Conservation (phyloP, 108 stramenopile genomes). For the Conticribra weissflogii region DNA sequence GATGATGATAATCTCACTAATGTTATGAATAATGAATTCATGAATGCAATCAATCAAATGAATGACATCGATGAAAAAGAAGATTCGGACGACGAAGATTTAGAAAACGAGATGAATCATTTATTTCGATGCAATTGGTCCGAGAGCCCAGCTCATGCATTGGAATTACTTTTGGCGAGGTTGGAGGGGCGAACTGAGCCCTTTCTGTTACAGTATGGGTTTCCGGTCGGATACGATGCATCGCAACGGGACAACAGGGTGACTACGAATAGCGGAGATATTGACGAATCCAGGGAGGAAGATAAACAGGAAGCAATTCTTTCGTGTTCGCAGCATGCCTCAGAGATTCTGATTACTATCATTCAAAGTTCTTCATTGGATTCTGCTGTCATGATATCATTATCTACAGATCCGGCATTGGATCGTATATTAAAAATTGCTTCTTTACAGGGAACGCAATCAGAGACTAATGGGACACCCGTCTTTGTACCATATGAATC, state of each 20-base stretch:
- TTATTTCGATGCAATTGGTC: conserved; percentile 78
- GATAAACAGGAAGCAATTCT: conserved; percentile 25
- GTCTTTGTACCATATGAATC: conserved; percentile 70
- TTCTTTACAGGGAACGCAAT: too few relatives aligned
- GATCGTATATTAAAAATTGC: conserved; percentile 52
- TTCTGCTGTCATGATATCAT: conserved; percentile 56
- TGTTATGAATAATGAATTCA: conserved; percentile 31
- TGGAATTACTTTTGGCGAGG: conserved; percentile 64
- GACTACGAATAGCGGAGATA: background rate
- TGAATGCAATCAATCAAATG: conserved; percentile 30
- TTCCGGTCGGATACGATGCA: conserved; percentile 38
- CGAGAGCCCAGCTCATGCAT: conserved; percentile 46
- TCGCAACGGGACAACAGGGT: background rate
- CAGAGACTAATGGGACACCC: background rate
- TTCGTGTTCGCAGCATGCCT: conserved; percentile 65
- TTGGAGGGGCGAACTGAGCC: conserved; percentile 45
- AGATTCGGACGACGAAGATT: conserved; percentile 46
- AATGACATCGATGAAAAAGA: conserved; percentile 50
- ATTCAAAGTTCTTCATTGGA: conserved; percentile 84
- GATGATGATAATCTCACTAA: conserved; percentile 8
- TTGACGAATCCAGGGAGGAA: conserved; percentile 1
- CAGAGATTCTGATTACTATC: conserved; percentile 83
- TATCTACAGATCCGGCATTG: conserved; percentile 66
- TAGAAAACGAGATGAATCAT: conserved; percentile 52
- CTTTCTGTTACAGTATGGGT: conserved; percentile 43